phyloP scores from a whole-genome alignment of 345 rosid species.

The Theobroma cacao region DNA sequence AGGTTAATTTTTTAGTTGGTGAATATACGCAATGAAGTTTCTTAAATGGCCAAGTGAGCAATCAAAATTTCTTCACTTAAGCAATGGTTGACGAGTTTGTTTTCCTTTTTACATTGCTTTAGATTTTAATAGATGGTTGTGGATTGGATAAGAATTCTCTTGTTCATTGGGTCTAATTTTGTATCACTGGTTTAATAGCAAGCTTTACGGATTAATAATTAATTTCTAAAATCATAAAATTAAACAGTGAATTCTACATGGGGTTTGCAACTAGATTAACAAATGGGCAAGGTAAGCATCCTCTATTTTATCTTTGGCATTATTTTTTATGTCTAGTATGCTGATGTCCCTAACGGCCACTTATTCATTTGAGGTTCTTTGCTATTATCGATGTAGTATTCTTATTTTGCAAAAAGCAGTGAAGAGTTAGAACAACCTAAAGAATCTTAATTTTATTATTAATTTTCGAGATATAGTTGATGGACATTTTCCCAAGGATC shows the following conservation, averaged over 20 bases:
- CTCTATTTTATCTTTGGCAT: conserved; percentile 88
- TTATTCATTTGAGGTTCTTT: conserved; percentile 82
- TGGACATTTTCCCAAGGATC: conserved; percentile 67
- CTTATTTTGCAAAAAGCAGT: conserved; percentile 73
- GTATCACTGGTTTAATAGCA: too few species aligned
- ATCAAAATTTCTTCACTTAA: neutral
- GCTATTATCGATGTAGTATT: conserved; percentile 78
- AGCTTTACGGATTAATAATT: neutral
- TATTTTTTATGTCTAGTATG: conserved; percentile 85
- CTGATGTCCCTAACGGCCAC: conserved; percentile 82
- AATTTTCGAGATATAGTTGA: conserved; percentile 92
- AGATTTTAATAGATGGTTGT: neutral
- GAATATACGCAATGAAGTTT: neutral
- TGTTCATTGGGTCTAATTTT: neutral
- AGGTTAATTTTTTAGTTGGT: neutral
- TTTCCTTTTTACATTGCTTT: neutral
- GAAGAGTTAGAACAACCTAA: conserved; percentile 57
- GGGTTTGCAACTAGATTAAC: conserved; percentile 39
- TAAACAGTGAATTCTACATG: conserved; percentile 29
- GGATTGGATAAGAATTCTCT: neutral
- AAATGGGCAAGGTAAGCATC: conserved; percentile 37
- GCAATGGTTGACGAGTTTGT: neutral
- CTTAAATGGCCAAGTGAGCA: neutral
- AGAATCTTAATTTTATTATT: conserved; percentile 60
- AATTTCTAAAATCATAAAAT: conserved; percentile 5